A percentile compares a stretch with the other conserved stretches of the same genome.
phyloP scores from a whole-genome alignment of 2,329 filamentous ascomycete species.

The Hymenoscyphus linearis region DNA sequence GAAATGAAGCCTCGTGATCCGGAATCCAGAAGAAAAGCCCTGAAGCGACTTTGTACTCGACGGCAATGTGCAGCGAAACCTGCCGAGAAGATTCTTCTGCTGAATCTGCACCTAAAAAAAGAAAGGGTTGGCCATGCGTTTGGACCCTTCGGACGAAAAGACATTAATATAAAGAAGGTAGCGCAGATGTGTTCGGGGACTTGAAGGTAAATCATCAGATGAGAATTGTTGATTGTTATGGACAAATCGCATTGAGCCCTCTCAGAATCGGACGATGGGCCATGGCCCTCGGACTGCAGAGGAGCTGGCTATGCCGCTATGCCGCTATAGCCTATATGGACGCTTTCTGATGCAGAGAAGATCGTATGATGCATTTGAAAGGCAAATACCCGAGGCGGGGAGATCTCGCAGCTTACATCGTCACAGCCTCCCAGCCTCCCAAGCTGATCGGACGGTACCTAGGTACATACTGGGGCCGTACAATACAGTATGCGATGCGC shows the following conservation, averaged over 20 bases:
- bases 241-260: too few species aligned
- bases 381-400: background rate
- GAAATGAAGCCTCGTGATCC: conserved; percentile 17
- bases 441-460: background rate
- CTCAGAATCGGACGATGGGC: too few species aligned
- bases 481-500: background rate
- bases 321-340: too few species aligned
- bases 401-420: background rate
- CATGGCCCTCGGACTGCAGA: background rate
- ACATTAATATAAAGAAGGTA: background rate
- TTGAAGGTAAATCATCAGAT: background rate
- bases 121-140: background rate
- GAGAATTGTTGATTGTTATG: background rate
- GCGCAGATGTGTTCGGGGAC: background rate
- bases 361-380: background rate
- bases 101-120: conserved; percentile 2
- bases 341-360: background rate
- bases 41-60: conserved; percentile 14
- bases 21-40: conserved; percentile 7
- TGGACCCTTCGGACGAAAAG: background rate
- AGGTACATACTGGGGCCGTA: too few species aligned
- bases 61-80: conserved; percentile 17
- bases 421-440: background rate
- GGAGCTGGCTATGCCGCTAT: background rate
- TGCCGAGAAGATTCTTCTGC: conserved; percentile 8